Conservation (phyloP, 768 basidiomycete genomes). For the Mycena chlorophos region DNA sequence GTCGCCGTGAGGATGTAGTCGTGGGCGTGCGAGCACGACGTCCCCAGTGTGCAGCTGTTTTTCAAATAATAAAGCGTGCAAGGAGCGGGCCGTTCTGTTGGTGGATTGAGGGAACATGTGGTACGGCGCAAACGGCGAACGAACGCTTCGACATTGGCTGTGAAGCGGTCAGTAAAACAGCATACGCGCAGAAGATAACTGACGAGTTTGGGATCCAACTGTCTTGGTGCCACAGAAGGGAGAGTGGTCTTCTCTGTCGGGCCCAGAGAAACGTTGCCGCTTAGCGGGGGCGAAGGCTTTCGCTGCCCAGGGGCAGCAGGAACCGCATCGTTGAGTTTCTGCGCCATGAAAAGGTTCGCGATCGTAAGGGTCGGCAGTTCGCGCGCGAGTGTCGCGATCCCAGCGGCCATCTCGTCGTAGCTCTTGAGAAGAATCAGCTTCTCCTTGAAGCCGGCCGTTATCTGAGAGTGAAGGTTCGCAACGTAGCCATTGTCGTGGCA, state of each 20-base stretch:
- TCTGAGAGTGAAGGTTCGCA: conserved; percentile 60
- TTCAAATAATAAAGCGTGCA: conserved; percentile 18
- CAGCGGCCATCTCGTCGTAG: conserved; percentile 61
- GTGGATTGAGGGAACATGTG: not conserved
- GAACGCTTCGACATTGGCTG: conserved; percentile 13
- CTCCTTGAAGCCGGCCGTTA: conserved; percentile 62
- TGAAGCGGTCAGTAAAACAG: not conserved
- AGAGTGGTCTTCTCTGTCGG: not conserved
- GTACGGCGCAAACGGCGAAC: not conserved
- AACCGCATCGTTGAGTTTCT: conserved; percentile 38
- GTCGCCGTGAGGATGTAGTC: conserved; percentile 16
- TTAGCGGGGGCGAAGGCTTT: conserved; percentile 1
- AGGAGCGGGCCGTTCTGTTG: conserved; percentile 8
- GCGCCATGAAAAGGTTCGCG: conserved; percentile 58
- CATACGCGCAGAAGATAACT: not conserved
- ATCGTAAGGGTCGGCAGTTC: conserved; percentile 53
- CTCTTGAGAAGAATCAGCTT: conserved; percentile 67
- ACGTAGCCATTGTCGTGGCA: conserved; percentile 78
- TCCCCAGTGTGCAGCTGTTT: conserved; percentile 9
- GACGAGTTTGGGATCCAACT: conserved; percentile 7
- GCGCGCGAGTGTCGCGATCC: conserved; percentile 49
- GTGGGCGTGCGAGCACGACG: conserved; percentile 13
- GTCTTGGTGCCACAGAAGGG: not conserved
- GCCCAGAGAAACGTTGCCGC: conserved; percentile 13
- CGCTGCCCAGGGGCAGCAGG: no score